phyloP scores from a whole-genome alignment of 768 basidiomycete genomes.

The Harrya chromipes region DNA sequence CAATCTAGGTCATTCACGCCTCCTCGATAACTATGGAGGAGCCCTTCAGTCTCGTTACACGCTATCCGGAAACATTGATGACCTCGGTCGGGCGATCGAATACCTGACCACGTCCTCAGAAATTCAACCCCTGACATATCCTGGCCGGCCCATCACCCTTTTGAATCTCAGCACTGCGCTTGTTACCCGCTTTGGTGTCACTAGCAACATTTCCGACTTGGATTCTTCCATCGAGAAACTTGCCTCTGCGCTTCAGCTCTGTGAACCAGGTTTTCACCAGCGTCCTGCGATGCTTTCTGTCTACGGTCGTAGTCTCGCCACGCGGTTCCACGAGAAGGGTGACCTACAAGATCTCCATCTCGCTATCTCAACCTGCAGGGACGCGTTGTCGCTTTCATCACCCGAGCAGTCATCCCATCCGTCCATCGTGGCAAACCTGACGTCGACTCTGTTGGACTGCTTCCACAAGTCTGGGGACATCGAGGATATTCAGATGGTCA shows the following conservation, averaged over 20 bases:
- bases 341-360: slow-evolving; percentile 13
- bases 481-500: slow-evolving; percentile 18
- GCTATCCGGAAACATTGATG: slow-evolving; percentile 8
- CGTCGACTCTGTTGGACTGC: slow-evolving; percentile 5
- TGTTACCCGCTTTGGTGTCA: slow-evolving; percentile 6
- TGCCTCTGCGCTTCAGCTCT: slow-evolving; percentile 13
- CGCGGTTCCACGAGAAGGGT: slow-evolving; percentile 15
- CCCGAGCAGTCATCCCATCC: slow-evolving; percentile 1
- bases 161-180: slow-evolving; percentile 9
- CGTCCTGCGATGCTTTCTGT: slow-evolving; percentile 5
- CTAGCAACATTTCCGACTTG: slow-evolving; percentile 11
- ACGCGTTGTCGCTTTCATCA: slow-evolving; percentile 11
- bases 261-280: slow-evolving; percentile 4
- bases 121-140: slow-evolving; percentile 11
- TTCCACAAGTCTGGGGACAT: slow-evolving; percentile 5
- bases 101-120: slow-evolving; percentile 14
- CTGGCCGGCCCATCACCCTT: slow-evolving; percentile 11
- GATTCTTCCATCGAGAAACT: slow-evolving; percentile 16
- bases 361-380: slow-evolving; percentile 15
- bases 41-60: slow-evolving; percentile 20
- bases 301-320: slow-evolving; percentile 12
- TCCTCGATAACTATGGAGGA: slow-evolving; percentile 19
- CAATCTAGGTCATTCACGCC: slow-evolving; percentile 13
- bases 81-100: slow-evolving; percentile 25
- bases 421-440: slow-evolving; percentile 1